These are phyloP conservation scores for Urostyla sp. DNA, from an alignment of 73 alveolate genomes.

Conservation along the genomic window DNA sequence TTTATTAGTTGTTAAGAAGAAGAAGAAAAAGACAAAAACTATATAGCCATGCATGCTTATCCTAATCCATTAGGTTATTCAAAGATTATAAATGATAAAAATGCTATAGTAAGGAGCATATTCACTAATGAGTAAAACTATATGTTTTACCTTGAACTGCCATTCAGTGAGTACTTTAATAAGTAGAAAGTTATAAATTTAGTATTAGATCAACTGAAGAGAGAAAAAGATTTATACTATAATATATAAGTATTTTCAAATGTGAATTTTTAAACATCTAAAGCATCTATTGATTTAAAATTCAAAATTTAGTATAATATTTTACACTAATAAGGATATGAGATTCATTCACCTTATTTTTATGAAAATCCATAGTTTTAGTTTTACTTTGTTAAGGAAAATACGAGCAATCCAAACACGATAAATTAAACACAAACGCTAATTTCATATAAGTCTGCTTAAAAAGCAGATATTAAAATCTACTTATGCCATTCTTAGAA, in stretches of 20 bases:
- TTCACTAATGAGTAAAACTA: constrained; percentile 64
- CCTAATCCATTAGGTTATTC: constrained; percentile 36
- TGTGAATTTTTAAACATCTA: constrained; percentile 22
- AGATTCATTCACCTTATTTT: constrained; percentile 55
- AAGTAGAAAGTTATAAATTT: constrained; percentile 56
- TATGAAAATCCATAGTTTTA: constrained; percentile 51
- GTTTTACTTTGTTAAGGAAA: constrained; percentile 23
- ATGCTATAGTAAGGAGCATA: constrained; percentile 42
- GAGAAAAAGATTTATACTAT: constrained; percentile 60
- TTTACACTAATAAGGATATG: too few species aligned
- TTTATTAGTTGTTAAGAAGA: constrained; percentile 56
- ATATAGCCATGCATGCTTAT: constrained; percentile 68
- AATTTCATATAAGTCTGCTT: constrained; percentile 22
- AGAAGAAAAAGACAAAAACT: constrained; percentile 53
- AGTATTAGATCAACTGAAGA: constrained; percentile 53
- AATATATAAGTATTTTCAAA: constrained; percentile 52
- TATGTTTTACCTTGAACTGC: constrained; percentile 52
- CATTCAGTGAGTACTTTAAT: constrained; percentile 25
- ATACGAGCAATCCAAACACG: neutral
- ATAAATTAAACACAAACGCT: constrained; percentile 20
- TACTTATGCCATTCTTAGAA: constrained; percentile 24
- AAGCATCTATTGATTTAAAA: constrained; percentile 16
- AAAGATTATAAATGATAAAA: constrained; percentile 43
- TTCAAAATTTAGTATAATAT: too few species aligned
- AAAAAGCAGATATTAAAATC: constrained; percentile 22